A percentile compares a stretch with the other conserved stretches of the same genome.
phyloP scores from a whole-genome alignment of 257 asterid genomes.

The Paulownia fortunei region DNA sequence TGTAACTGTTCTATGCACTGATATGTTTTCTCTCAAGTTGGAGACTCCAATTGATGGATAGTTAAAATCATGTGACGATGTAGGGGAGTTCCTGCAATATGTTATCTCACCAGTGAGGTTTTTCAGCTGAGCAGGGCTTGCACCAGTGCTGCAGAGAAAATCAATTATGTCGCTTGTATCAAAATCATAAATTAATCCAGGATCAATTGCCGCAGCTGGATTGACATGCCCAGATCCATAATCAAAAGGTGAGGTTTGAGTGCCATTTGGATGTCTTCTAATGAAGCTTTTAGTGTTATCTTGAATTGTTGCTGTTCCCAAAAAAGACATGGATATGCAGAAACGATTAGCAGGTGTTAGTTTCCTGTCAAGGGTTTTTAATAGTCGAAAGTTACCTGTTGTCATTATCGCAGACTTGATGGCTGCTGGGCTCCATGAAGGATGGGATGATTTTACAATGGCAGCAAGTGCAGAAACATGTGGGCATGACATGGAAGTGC shows the following conservation, averaged over 20 bases:
- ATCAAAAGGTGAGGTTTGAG: conserved; percentile 54
- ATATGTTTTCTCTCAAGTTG: conserved; percentile 46
- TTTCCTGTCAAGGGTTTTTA: neutral
- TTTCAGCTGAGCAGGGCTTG: conserved; percentile 57
- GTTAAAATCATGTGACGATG: conserved; percentile 51
- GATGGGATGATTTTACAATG: conserved; percentile 55
- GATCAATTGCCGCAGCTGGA: conserved; percentile 62
- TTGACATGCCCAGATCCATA: conserved; percentile 67
- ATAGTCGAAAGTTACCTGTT: conserved; percentile 47
- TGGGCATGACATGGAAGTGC: conserved; percentile 75
- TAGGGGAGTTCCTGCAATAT: conserved; percentile 40
- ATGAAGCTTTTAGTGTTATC: conserved; percentile 50
- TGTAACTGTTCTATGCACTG: conserved; percentile 61
- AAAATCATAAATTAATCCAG: conserved; percentile 63
- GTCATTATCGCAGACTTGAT: conserved; percentile 71
- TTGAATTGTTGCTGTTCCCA: conserved; percentile 47
- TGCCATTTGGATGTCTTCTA: conserved; percentile 50
- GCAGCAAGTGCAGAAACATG: conserved; percentile 72
- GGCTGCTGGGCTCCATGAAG: conserved; percentile 72
- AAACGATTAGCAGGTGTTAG: neutral
- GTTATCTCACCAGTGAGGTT: conserved; percentile 49
- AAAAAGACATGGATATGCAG: neutral
- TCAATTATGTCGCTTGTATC: conserved; percentile 43
- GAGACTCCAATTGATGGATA: conserved; percentile 71
- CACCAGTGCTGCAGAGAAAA: conserved; percentile 65